phyloP scores from a whole-genome alignment of 2,329 filamentous ascomycete genomes.

The Ustulina deusta region DNA sequence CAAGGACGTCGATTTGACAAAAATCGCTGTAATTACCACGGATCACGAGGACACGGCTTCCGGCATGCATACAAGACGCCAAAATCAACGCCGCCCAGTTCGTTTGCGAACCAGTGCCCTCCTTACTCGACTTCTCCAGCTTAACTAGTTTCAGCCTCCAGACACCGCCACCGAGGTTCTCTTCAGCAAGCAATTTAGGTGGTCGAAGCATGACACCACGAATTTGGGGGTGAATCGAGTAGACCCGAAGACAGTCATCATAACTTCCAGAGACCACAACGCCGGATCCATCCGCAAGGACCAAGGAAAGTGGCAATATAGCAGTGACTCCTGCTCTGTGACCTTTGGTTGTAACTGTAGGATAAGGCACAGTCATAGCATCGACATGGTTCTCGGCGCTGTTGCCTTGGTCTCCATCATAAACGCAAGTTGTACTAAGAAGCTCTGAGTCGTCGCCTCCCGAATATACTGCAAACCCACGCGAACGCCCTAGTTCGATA shows the following conservation, averaged over 20 bases:
- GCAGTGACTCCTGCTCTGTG: conserved; percentile 90
- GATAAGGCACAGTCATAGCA: conserved; percentile 40
- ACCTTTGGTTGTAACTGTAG: conserved; percentile 57
- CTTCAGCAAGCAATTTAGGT: conserved; percentile 69
- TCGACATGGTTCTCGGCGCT: conserved; percentile 34
- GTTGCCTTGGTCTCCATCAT: conserved; percentile 26
- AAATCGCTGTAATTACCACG: conserved; percentile 51
- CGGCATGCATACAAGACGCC: conserved; percentile 95
- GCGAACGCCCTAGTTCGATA: conserved; percentile 28
- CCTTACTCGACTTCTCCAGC: conserved; percentile 42
- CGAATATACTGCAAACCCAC: conserved; percentile 65
- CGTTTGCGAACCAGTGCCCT: conserved; percentile 26
- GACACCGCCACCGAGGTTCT: conserved; percentile 81
- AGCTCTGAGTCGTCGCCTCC: conserved; percentile 82
- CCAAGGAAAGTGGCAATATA: conserved; percentile 75
- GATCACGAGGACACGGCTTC: conserved; percentile 73
- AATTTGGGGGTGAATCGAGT: conserved; percentile 61
- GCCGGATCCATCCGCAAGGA: conserved; percentile 58
- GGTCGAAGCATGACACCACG: conserved; percentile 57
- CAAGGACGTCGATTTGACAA: conserved; percentile 74
- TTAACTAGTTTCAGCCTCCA: conserved; percentile 81
- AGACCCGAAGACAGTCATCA: conserved; percentile 83
- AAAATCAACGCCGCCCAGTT: conserved; percentile 64
- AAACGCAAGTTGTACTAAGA: conserved; percentile 58
- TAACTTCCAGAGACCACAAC: conserved; percentile 89